Evolutionary conservation across 2,329 filamentous ascomycete species (phyloP), one percentile per base, ranked within the genome.

Genomic region (Leptoxyphium fumago): DNA sequence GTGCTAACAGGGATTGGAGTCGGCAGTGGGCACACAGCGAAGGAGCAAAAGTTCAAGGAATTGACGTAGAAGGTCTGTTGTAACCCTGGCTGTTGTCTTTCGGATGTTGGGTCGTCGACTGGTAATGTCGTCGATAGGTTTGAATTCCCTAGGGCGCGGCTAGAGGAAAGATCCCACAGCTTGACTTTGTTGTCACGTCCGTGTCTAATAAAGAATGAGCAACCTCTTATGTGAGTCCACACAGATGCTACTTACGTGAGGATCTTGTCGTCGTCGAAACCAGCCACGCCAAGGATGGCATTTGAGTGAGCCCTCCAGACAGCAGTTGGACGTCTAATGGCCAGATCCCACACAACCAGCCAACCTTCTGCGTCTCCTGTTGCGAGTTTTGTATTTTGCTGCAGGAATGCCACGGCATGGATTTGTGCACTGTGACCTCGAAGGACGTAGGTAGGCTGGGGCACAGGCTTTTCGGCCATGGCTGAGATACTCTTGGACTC

Each of bases 31-130:
- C 80, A 80, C 13, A 73, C 71, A 2, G 82, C 73, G 60, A 94
- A 94, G 1, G 82, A 74, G 60, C 91, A 98, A 60, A 96, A 98
- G 59, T 96, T 98, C 66, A 96, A 75, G 1, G 89, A 86, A 57
- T 95, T 95, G 38, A 96, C 86, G 5, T 83, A 72, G 5, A 98
- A 67, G 3, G 84, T 74, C 62, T 94, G 77, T 17, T 94, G 63
- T n/a, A 95, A 67, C 86, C 85, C 94, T 28, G 91, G 91, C 54
- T 80, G 73, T 14, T 72, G 74, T 28, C 59, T 50, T 66, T 73
- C 41, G 61, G 61, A 39, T 61, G 64, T 26, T 60, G 61, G 1
- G 59, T 66, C 40, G 48, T 93, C 84, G 29, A 89, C 73, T 0
- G 89, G 89, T 10, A 93, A 67, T 8, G 67, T 67, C 29, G 72